Base-by-base conservation (phyloP, 192 early-diverging fungal species). In the Anaeromyces robustus region DNA sequence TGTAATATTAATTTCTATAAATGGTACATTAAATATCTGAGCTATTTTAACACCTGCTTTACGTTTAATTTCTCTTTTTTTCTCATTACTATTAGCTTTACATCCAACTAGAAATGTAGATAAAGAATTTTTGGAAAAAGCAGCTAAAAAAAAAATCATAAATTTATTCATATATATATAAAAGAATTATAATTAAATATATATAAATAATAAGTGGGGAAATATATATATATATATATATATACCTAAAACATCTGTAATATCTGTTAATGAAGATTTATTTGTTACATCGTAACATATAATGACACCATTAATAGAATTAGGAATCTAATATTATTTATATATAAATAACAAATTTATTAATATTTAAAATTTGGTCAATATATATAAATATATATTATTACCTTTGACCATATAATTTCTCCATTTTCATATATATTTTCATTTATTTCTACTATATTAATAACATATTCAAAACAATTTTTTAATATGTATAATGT, bases 231-330 rank as follows among this genome's bases (percentile, higher is more conserved):
- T n/a, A n/a, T n/a, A n/a, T n/a, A n/a, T n/a, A n/a, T n/a, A n/a
- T 77, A 68, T 78, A 84, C 82, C 84, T 32, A 85, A 84, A 17
- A 85, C 81, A 39, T 81, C 84, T 18, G 80, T 43, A 30, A 85
- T 85, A 29, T 79, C 79, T n/a, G 85, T 31, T 77, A 85, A 85
- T 12, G 84, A 82, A 16, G 34, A 31, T 34, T 82, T 79, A 30
- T 85, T 78, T 68, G 78, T 34, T 77, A 85, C 81, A 80, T 85
- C 84, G 30, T 85, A 85, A 59, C 83, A 86, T 30, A 85, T 68
- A 16, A 85, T 77, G 2, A 86, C 29, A 2, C 84, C 84, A 43
- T 85, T 68, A n/a, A 68, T 68, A n/a, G 52, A 68, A 68, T 68
- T 68, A 11, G 52, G 52, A n/a, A 68, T 9, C 52, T 68, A n/a